Conservation (phyloP, 2,329 filamentous ascomycete genomes). For the Emmonsia crescens region DNA sequence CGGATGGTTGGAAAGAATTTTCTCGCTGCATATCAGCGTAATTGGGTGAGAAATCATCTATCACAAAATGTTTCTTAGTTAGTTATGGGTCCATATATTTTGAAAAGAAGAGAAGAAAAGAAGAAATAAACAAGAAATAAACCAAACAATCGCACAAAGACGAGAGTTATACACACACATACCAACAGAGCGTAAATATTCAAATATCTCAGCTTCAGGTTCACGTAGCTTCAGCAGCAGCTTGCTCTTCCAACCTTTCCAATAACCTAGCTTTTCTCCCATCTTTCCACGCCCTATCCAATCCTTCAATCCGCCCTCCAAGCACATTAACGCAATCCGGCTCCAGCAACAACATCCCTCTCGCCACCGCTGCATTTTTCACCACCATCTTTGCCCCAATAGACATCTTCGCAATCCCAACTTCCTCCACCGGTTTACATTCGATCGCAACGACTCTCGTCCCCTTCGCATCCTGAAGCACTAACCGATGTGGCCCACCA, state of each 20-base stretch:
- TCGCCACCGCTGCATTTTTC: conserved; percentile 51
- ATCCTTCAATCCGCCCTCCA: conserved; percentile 75
- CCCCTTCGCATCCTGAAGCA: conserved; percentile 70
- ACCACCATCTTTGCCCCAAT: conserved; percentile 80
- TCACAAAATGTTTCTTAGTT: not conserved
- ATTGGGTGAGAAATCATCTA: not conserved
- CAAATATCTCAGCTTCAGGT: not conserved
- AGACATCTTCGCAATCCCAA: conserved; percentile 48
- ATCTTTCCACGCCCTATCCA: conserved; percentile 68
- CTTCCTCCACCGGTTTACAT: conserved; percentile 51
- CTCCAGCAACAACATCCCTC: conserved; percentile 70
- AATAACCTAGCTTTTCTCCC: conserved; percentile 60
- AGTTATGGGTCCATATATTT: not conserved
- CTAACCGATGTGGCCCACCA: conserved; percentile 61
- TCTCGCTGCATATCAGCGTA: conserved; percentile 19
- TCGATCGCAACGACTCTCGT: conserved; percentile 63
- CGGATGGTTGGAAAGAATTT: conserved; percentile 50
- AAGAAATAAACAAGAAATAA: not conserved
- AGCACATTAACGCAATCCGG: conserved; percentile 57
- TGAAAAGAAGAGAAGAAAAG: not conserved
- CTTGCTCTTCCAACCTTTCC: conserved; percentile 41
- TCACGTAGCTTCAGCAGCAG: not conserved
- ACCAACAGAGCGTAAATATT: not conserved
- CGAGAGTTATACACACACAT: not conserved
- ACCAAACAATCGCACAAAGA: not conserved